Conservation (phyloP, 345 rosid species). For the Acer campestre region DNA sequence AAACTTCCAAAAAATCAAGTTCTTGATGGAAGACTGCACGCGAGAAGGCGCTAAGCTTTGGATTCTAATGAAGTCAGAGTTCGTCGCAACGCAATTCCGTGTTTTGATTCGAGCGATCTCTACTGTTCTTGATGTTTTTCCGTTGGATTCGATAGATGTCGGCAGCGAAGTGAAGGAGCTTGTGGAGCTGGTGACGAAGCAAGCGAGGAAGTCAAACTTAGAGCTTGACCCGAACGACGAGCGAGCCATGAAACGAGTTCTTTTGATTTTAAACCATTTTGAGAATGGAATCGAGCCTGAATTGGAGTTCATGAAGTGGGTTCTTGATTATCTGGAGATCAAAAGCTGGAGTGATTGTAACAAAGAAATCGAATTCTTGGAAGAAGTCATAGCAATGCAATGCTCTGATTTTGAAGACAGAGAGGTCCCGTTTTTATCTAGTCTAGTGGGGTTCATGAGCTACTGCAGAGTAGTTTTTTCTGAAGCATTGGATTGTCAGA, state of each 20-base stretch:
- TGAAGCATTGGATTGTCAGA: constrained; percentile 33
- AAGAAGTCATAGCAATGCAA: constrained; percentile 48
- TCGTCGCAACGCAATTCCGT: constrained; percentile 53
- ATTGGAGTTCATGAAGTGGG: constrained; percentile 36
- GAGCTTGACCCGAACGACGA: constrained; percentile 55
- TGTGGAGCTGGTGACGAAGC: constrained; percentile 64
- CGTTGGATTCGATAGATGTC: constrained; percentile 49
- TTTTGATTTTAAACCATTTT: constrained; percentile 39
- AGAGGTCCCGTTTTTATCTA: constrained; percentile 53
- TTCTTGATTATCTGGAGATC: constrained; percentile 56
- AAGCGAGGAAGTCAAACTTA: constrained; percentile 48
- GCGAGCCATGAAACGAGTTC: constrained; percentile 37
- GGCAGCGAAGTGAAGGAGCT: constrained; percentile 69
- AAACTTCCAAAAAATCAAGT: constrained; percentile 65
- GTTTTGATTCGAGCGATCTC: constrained; percentile 48
- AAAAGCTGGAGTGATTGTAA: constrained; percentile 63
- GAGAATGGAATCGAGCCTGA: constrained; percentile 61
- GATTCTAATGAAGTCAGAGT: constrained; percentile 58
- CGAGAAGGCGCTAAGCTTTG: constrained; percentile 61
- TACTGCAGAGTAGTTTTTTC: constrained; percentile 71
- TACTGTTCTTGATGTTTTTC: constrained; percentile 58
- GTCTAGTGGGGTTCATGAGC: constrained; percentile 62
- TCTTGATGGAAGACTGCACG: constrained; percentile 71
- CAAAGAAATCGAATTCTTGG: constrained; percentile 60
- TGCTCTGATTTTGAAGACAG: constrained; percentile 37